Evolutionary conservation across 345 rosid species (phyloP).

Genomic region (Acer yangbiense): DNA sequence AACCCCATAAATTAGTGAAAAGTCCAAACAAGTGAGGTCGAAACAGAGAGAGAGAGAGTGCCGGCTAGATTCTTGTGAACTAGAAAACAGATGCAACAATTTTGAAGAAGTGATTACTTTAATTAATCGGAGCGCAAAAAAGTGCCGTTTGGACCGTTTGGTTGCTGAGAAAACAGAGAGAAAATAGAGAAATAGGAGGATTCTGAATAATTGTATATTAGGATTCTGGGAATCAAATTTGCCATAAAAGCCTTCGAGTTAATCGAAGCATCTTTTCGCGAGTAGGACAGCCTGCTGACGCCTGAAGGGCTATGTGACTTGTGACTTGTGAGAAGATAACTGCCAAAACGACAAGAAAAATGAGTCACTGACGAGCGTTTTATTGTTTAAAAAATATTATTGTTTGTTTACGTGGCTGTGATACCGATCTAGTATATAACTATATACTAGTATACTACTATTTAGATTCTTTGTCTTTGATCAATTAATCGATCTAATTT

Average conservation of each 20-base stretch:
- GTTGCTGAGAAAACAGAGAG: conserved; percentile 19
- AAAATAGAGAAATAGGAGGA: not conserved
- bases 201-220: conserved; percentile 4
- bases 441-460: no score
- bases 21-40: conserved; percentile 41
- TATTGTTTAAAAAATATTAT: not conserved
- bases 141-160: not conserved
- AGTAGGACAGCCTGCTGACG: not conserved
- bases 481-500: no score
- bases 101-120: not conserved
- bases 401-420: no score
- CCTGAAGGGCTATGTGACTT: not conserved
- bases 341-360: not conserved
- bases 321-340: no score
- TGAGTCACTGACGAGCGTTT: not conserved
- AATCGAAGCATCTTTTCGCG: not conserved
- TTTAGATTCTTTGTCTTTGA: not conserved
- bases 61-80: conserved; percentile 38
- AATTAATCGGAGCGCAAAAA: not conserved
- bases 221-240: conserved; percentile 16
- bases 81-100: conserved; percentile 22
- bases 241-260: not conserved
- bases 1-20: conserved; percentile 18
- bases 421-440: not conserved
- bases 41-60: conserved; percentile 22